Evolutionary conservation across 306 rosid genomes (phyloP).

Genomic region (Citrullus colocynthis): DNA sequence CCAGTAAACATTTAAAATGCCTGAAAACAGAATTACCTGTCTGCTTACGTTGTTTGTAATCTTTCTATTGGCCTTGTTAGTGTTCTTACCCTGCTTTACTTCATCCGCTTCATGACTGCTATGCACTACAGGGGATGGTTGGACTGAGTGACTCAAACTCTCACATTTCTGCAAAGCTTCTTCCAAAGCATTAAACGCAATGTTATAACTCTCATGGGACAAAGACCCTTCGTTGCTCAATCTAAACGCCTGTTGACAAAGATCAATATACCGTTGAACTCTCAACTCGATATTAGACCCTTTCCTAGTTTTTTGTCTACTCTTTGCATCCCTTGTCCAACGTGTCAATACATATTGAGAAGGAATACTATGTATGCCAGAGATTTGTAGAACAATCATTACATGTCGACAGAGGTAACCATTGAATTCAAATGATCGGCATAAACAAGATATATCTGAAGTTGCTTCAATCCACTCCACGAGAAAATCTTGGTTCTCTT

Average conservation of each 20-base stretch:
- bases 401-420: constrained; percentile 43
- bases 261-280: constrained; percentile 23
- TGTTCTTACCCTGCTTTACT: constrained; percentile 15
- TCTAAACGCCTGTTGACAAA: constrained; percentile 24
- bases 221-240: constrained; percentile 42
- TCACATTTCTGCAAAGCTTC: constrained; percentile 33
- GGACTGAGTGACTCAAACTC: constrained; percentile 16
- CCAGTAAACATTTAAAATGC: neutral
- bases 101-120: constrained; percentile 16
- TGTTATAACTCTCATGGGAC: constrained; percentile 30
- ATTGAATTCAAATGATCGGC: constrained; percentile 30
- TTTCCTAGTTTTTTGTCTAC: constrained; percentile 9
- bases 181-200: constrained; percentile 28
- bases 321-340: constrained; percentile 35
- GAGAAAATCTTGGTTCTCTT: constrained; percentile 19
- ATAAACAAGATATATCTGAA: constrained; percentile 27
- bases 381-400: constrained; percentile 35
- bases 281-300: constrained; percentile 9
- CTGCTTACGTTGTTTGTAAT: constrained; percentile 13
- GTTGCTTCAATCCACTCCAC: constrained; percentile 35
- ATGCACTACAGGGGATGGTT: constrained; percentile 10
- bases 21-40: constrained; percentile 18
- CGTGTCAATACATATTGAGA: constrained; percentile 32
- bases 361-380: constrained; percentile 32
- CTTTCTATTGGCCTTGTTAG: constrained; percentile 13